Evolutionary conservation across 139 green algal species (phyloP), one percentile per base, ranked within the genome.

Genomic region (Chlorella sorokiniana): DNA sequence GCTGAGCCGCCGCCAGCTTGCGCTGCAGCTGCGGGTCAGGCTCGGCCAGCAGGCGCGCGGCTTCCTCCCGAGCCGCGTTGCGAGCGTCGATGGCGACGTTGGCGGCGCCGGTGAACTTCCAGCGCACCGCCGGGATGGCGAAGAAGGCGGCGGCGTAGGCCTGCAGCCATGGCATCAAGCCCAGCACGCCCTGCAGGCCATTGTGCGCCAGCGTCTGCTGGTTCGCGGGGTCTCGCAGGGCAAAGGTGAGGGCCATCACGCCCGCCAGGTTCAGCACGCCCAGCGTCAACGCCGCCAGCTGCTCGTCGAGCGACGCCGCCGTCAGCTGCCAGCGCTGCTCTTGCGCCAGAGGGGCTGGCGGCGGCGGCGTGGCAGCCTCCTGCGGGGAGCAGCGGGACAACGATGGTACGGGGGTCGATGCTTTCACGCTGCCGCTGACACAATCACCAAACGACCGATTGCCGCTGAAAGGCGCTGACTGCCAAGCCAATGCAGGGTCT

Each of bases 131-230:
- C 0, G 96, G 96, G 29, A 99, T 92, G 27, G 84, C 86, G 81
- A 99, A 97, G 89, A 98, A 99, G 16, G 89, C 81, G 16, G 78
- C 86, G 11, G 95, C 96, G 81, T 99, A 99, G 4, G 81, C 84
- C 61, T 85, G 79, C 69, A 96, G 86, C 33, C 63, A 86, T 6
- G 93, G 93, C 74, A 96, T 69, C 8, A 82, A 33, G 9, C 79
- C 71, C 14, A 85, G 8, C 8, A 92, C 70, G 22, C 89, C 89
- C 44, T 71, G 83, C 25, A 93, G 68, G 20, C 83, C 85, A 25
- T 86, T 88, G 5, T 69, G 44, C 7, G 81, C 83, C 51, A 94
- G 82, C 1, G 72, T 69, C 65, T 85, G 73, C 48, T 76, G 51
- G 70, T 89, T 86, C 9, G 69, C 37, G 1, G 88, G 89, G 64